Conservation (phyloP, 225 moss, liverwort and hornwort species). For the Anthoceros angustus region DNA sequence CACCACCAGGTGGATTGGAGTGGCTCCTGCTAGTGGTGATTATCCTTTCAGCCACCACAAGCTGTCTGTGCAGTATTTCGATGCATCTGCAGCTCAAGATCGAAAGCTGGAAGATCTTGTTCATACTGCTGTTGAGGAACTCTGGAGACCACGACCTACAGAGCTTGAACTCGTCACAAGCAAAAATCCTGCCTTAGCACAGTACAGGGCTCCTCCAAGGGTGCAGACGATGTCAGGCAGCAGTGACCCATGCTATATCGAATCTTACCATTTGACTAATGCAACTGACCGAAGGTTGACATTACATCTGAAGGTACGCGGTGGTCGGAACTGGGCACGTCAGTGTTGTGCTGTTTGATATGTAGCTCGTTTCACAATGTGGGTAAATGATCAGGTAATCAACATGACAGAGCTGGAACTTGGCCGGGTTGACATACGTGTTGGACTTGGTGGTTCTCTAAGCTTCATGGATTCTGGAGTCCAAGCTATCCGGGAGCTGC, state of each 20-base stretch:
- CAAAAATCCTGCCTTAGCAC: conserved; percentile 29
- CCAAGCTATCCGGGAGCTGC: conserved; percentile 94
- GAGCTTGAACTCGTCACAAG: conserved; percentile 58
- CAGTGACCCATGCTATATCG: conserved; percentile 97
- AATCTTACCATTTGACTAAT: conserved; percentile 96
- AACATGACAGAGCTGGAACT: conserved; percentile 99
- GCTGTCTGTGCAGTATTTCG: conserved; percentile 90
- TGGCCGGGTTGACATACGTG: conserved; percentile 74
- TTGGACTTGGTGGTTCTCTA: conserved; percentile 71
- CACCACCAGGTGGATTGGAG: conserved; percentile 57
- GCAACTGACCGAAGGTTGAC: conserved; percentile 76
- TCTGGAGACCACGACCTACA: conserved; percentile 86
- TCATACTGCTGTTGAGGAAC: conserved; percentile 82
- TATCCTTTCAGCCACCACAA: conserved; percentile 94
- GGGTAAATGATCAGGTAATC: conserved; percentile 39
- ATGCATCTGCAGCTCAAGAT: conserved; percentile 78
- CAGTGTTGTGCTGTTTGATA: neutral
- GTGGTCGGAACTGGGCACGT: neutral
- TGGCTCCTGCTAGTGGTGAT: conserved; percentile 66
- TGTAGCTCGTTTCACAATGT: neutral
- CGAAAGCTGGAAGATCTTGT: conserved; percentile 87
- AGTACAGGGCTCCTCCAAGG: conserved; percentile 56
- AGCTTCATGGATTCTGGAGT: conserved; percentile 94
- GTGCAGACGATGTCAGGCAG: conserved; percentile 68
- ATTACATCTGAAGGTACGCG: conserved; percentile 71